These are phyloP conservation scores for Glarea lozoyensis DNA, from an alignment of 495 filamentous ascomycete species.

Conservation along the genomic window DNA sequence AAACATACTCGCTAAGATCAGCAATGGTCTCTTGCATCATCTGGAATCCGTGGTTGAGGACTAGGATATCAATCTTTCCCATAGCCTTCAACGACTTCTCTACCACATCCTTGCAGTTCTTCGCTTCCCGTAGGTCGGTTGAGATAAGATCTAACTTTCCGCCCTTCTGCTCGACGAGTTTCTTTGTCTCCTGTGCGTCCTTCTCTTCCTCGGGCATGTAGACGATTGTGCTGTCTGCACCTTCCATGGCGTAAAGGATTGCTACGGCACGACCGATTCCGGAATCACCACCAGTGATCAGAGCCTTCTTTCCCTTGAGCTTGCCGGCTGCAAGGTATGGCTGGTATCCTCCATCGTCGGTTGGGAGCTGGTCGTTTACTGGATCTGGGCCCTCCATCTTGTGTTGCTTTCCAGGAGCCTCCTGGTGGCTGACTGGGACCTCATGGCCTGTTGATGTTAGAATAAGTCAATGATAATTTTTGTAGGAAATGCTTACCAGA, in stretches of 20 bases:
- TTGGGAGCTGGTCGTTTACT: slow-evolving; percentile 56
- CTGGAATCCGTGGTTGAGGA: slow-evolving; percentile 76
- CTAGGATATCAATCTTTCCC: slow-evolving; percentile 64
- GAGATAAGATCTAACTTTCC: slow-evolving; percentile 50
- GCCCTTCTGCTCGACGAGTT: slow-evolving; percentile 55
- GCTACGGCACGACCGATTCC: slow-evolving; percentile 76
- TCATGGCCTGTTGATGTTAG: slow-evolving; percentile 46
- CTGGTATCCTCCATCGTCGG: slow-evolving; percentile 59
- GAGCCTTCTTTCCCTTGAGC: slow-evolving; percentile 60
- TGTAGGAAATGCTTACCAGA: slow-evolving; percentile 28
- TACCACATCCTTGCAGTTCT: slow-evolving; percentile 63
- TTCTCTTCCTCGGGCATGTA: slow-evolving; percentile 71
- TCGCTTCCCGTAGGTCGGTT: slow-evolving; percentile 50
- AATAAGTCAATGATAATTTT: neutral
- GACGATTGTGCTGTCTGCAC: slow-evolving; percentile 63
- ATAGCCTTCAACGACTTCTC: slow-evolving; percentile 54
- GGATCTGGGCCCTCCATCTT: slow-evolving; percentile 55
- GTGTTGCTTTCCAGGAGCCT: slow-evolving; percentile 55
- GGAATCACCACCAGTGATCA: slow-evolving; percentile 78
- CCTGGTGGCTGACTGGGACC: slow-evolving; percentile 59
- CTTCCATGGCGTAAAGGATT: slow-evolving; percentile 77
- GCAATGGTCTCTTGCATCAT: slow-evolving; percentile 65
- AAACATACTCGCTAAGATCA: slow-evolving; percentile 52
- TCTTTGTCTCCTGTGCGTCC: slow-evolving; percentile 64
- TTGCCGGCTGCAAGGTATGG: slow-evolving; percentile 75